Base-by-base conservation (phyloP, 176 grass and related monocot species). In the Dendrocalamus sinicus region DNA sequence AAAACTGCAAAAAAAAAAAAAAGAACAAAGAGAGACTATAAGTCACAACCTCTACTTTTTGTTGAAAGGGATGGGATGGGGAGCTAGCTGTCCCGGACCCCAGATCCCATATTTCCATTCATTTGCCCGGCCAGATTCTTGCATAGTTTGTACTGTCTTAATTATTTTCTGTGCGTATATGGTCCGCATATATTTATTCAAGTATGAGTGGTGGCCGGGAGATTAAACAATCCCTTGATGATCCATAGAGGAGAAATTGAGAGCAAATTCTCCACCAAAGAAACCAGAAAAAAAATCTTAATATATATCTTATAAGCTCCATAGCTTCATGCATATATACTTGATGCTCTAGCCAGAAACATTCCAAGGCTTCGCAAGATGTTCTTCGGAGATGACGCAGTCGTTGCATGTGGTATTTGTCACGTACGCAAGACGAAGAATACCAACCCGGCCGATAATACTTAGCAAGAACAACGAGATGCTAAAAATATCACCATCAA, bases 21-120 rank as follows among this genome's bases (percentile, higher is more conserved):
- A 32, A 2, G 30, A 32, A 32, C 2, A 32, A 32, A 35, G 32
- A 35, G 32, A 35, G 32, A 35, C 32, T 35, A 35, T 4, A 39
- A 52, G 13, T 57, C 72, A 20, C 40, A 16, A 7, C 71, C 77
- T 73, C 59, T 53, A 19, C 88, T 90, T 90, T 86, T 86, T 22
- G 53, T 3, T 81, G 54, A 81, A 86, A 86, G 78, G 41, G 88
- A 85, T 23, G 50, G 4, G 43, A 3, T 19, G 9, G 3, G 17
- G n/a, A 16, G 72, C 20, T 43, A 17, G 16, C 44, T 32, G 67
- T 73, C 83, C 73, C 72, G 60, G 4, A 3, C 53, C 78, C 73
- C 72, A 69, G 4, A 5, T 64, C 52, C 12, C 28, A 1, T 39
- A n/a, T 30, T 44, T 50, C 5, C 22, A 23, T 88, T 69, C 30